These are phyloP conservation scores for Ceratocystis albifundus DNA, from an alignment of 2,329 filamentous ascomycete genomes.

Conservation along the genomic window DNA sequence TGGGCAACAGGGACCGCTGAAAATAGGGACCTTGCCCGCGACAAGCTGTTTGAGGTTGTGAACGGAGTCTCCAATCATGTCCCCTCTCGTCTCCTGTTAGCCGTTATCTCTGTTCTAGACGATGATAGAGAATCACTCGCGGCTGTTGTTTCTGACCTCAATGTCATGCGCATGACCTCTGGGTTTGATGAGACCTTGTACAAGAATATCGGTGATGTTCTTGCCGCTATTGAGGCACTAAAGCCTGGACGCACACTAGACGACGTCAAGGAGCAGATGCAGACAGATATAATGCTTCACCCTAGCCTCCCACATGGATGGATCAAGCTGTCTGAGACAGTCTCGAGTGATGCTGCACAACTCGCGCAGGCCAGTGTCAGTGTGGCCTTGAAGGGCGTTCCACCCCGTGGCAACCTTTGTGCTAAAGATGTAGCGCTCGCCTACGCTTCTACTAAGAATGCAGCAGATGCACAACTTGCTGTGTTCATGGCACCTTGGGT, in stretches of 20 bases:
- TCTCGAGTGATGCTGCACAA: slow-evolving; percentile 47
- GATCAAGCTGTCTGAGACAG: slow-evolving; percentile 56
- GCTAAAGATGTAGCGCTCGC: slow-evolving; percentile 60
- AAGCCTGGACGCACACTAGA: slow-evolving; percentile 39
- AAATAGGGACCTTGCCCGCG: slow-evolving; percentile 63
- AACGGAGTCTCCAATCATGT: slow-evolving; percentile 65
- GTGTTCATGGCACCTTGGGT: slow-evolving; percentile 76
- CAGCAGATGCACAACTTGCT: slow-evolving; percentile 63
- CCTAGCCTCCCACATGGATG: slow-evolving; percentile 72
- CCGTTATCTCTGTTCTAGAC: slow-evolving; percentile 72
- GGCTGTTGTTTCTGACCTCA: slow-evolving; percentile 68
- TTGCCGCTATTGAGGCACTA: slow-evolving; percentile 60
- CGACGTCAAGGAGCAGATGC: slow-evolving; percentile 51
- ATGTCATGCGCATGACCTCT: slow-evolving; percentile 56
- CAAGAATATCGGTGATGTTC: slow-evolving; percentile 57
- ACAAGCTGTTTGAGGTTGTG: slow-evolving; percentile 68
- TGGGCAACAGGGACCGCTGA: slow-evolving; percentile 76
- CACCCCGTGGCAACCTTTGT: slow-evolving; percentile 57
- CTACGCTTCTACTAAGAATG: slow-evolving; percentile 60
- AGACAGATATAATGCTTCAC: slow-evolving; percentile 67
- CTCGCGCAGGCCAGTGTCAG: slow-evolving; percentile 54
- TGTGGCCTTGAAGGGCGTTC: slow-evolving; percentile 62
- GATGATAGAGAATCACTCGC: slow-evolving; percentile 66
- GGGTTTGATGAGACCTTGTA: slow-evolving; percentile 53
- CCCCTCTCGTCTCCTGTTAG: slow-evolving; percentile 67